Conservation (phyloP, 2,329 filamentous ascomycete species). For the Fusarium sp. region DNA sequence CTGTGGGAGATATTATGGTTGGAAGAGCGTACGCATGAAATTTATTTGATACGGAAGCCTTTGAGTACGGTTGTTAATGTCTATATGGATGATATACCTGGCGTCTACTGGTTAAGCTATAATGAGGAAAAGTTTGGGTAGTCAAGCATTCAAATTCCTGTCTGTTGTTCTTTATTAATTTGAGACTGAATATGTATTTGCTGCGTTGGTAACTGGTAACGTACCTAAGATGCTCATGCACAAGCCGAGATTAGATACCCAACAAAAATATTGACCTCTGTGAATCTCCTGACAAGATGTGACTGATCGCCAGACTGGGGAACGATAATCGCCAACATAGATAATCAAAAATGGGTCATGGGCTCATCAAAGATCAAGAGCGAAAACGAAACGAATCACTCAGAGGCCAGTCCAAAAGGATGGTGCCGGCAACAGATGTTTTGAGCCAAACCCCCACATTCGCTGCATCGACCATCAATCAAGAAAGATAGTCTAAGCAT, state of each 20-base stretch:
- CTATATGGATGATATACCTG: constrained; percentile 35
- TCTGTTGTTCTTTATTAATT: neutral
- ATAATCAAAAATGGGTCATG: constrained; percentile 36
- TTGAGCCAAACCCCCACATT: constrained; percentile 12
- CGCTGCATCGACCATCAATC: neutral
- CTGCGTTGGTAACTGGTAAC: neutral
- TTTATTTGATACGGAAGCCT: neutral
- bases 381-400: constrained; percentile 22
- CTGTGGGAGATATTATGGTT: constrained; percentile 45
- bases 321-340: constrained; percentile 12
- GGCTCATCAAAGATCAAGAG: constrained; percentile 12
- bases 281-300: neutral
- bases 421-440: constrained; percentile 37
- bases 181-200: neutral
- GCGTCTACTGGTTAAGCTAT: constrained; percentile 17
- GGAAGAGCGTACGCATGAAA: constrained; percentile 44
- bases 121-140: constrained; percentile 27
- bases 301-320: constrained; percentile 1
- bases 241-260: neutral
- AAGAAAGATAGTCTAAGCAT: neutral
- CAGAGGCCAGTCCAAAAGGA: constrained; percentile 10
- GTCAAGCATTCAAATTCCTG: constrained; percentile 5
- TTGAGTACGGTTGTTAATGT: constrained; percentile 10
- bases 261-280: neutral
- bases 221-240: neutral